These are phyloP conservation scores for Helenozyma rhizophorensis DNA, from an alignment of 805 yeast species.

Conservation along the genomic window DNA sequence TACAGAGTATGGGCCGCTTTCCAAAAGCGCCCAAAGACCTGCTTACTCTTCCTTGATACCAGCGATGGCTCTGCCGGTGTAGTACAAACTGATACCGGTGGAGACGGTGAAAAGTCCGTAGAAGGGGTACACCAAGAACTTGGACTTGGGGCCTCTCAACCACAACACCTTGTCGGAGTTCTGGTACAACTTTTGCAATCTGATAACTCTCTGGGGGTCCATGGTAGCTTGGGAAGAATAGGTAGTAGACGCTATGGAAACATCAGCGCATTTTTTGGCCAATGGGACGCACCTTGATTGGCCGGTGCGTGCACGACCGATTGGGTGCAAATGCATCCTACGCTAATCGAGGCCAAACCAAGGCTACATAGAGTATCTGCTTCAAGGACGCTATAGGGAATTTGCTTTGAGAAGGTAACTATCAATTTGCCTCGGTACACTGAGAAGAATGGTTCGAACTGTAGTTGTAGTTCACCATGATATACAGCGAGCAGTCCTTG, in stretches of 20 bases:
- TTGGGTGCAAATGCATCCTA: too few relatives aligned
- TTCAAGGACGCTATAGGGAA: too few relatives aligned
- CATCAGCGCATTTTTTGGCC: slow-evolving; percentile 14
- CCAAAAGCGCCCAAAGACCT: not conserved
- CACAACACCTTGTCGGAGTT: slow-evolving; percentile 39
- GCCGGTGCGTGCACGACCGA: slow-evolving; percentile 10
- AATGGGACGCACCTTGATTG: slow-evolving; percentile 9
- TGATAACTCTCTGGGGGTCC: slow-evolving; percentile 46
- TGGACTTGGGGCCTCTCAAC: slow-evolving; percentile 49
- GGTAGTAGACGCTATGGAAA: slow-evolving; percentile 1
- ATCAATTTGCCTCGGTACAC: too few relatives aligned
- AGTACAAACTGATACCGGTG: slow-evolving; percentile 61
- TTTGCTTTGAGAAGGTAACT: too few relatives aligned
- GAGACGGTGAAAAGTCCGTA: slow-evolving; percentile 68
- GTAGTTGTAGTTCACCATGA: too few relatives aligned
- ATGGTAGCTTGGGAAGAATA: slow-evolving; percentile 13
- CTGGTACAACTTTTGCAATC: slow-evolving; percentile 43
- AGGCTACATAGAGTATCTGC: too few relatives aligned
- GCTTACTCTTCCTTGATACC: slow-evolving; percentile 50
- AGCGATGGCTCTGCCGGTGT: slow-evolving; percentile 64
- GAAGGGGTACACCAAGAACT: slow-evolving; percentile 72
- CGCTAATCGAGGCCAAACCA: too few relatives aligned
- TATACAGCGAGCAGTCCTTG: too few relatives aligned
- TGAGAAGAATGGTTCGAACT: too few relatives aligned
- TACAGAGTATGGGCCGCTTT: not conserved